phyloP scores from a whole-genome alignment of 164 flowering plant genomes.

The Magnolia sinica region DNA sequence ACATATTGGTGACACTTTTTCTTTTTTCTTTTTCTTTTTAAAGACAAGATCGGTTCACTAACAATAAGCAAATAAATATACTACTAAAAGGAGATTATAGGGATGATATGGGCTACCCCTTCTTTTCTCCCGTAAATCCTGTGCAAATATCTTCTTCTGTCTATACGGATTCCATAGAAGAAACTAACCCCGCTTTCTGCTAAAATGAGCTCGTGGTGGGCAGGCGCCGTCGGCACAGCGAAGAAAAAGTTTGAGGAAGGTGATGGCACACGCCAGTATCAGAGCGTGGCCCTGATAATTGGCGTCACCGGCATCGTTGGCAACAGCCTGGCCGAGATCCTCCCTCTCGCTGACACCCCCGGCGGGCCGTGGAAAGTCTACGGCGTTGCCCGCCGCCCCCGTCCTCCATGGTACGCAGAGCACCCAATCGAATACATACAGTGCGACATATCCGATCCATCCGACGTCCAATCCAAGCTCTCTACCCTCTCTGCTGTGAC shows the following conservation, averaged over 20 bases:
- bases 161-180: too few relatives aligned
- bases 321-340: constrained; percentile 81
- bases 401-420: constrained; percentile 57
- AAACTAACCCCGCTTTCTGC: too few relatives aligned
- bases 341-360: constrained; percentile 76
- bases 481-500: constrained; percentile 64
- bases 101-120: too few relatives aligned
- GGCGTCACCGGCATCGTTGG: constrained; percentile 89
- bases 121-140: too few relatives aligned
- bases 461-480: constrained; percentile 48
- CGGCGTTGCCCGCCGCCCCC: constrained; percentile 71
- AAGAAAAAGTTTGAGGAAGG: constrained; percentile 63
- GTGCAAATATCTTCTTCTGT: too few relatives aligned
- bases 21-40: too few relatives aligned
- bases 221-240: constrained; percentile 72
- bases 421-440: constrained; percentile 67
- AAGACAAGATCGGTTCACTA: too few relatives aligned
- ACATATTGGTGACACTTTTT: too few relatives aligned
- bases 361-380: constrained; percentile 92
- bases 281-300: constrained; percentile 61
- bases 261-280: constrained; percentile 32
- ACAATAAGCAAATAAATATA: too few relatives aligned
- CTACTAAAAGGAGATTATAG: too few relatives aligned
- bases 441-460: constrained; percentile 53
- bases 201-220: constrained; percentile 77